Evolutionary conservation across 192 early-diverging fungal genomes (phyloP).

Genomic region (Entophlyctis luteolus): DNA sequence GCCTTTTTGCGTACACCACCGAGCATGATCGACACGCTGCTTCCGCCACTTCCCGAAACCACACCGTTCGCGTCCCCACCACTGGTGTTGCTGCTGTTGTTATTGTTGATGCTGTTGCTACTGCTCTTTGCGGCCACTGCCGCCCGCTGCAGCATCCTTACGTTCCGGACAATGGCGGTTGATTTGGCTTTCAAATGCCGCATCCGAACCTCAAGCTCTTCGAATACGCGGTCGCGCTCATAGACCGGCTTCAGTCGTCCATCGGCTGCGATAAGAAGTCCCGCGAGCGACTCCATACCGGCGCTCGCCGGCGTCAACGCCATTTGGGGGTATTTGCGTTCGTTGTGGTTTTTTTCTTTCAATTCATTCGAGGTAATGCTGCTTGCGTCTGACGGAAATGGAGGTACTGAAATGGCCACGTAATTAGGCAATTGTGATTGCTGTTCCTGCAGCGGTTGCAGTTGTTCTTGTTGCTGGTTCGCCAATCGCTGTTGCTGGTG

Average conservation of each 20-base stretch:
- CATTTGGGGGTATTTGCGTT: background rate
- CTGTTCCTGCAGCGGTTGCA: background rate
- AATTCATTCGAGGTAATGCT: background rate
- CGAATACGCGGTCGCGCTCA: conserved; percentile 12
- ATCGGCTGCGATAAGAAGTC: background rate
- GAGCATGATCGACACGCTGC: no score
- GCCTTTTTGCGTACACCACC: background rate
- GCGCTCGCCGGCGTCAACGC: background rate
- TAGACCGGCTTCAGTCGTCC: background rate
- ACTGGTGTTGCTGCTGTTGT: background rate
- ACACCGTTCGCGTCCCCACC: background rate
- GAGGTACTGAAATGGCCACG: background rate
- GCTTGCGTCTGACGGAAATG: background rate
- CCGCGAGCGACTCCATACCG: background rate
- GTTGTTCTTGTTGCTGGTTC: background rate
- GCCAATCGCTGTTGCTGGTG: background rate
- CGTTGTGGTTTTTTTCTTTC: background rate
- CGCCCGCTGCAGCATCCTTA: background rate
- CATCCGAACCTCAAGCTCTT: background rate
- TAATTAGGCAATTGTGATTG: background rate
- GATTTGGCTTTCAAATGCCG: background rate
- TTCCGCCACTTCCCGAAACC: background rate
- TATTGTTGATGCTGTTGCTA: background rate
- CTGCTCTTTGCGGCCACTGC: background rate
- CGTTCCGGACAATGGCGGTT: background rate